These are phyloP conservation scores for Komagataella pastoris DNA, from an alignment of 805 yeast species.

Conservation along the genomic window DNA sequence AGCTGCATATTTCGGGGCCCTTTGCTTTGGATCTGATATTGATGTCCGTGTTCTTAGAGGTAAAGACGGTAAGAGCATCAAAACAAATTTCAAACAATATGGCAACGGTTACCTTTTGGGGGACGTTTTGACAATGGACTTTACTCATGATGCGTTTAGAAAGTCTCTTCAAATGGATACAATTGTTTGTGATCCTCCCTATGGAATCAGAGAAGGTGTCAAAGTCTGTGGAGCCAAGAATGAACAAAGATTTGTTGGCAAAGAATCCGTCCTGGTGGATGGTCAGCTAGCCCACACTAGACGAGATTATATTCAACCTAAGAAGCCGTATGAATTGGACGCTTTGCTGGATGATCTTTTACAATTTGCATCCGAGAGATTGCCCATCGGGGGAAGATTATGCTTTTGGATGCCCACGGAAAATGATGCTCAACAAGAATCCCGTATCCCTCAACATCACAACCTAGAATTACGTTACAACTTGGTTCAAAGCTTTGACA, in stretches of 20 bases:
- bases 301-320: constrained; percentile 82
- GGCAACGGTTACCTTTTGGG: constrained; percentile 40
- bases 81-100: constrained; percentile 66
- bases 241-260: constrained; percentile 47
- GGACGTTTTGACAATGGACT: constrained; percentile 85
- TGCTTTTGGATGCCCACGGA: constrained; percentile 99
- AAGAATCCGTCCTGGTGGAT: constrained; percentile 61
- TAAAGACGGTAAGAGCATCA: constrained; percentile 29
- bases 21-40: constrained; percentile 79
- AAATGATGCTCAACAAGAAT: constrained; percentile 59
- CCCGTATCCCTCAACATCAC: constrained; percentile 68
- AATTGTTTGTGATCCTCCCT: constrained; percentile 94
- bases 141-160: constrained; percentile 80
- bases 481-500: constrained; percentile 79
- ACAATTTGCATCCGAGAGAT: constrained; percentile 53
- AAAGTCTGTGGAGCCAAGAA: constrained; percentile 79
- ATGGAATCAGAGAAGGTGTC: constrained; percentile 92
- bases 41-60: constrained; percentile 75
- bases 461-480: constrained; percentile 57
- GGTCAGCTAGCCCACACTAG: constrained; percentile 69
- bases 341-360: constrained; percentile 67
- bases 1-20: constrained; percentile 73
- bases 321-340: constrained; percentile 78
- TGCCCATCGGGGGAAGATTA: constrained; percentile 66
- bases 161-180: constrained; percentile 50